Evolutionary conservation across 2,329 filamentous ascomycete species (phyloP), one percentile per base, ranked within the genome.

Genomic region (Pseudogymnoascus sp.): DNA sequence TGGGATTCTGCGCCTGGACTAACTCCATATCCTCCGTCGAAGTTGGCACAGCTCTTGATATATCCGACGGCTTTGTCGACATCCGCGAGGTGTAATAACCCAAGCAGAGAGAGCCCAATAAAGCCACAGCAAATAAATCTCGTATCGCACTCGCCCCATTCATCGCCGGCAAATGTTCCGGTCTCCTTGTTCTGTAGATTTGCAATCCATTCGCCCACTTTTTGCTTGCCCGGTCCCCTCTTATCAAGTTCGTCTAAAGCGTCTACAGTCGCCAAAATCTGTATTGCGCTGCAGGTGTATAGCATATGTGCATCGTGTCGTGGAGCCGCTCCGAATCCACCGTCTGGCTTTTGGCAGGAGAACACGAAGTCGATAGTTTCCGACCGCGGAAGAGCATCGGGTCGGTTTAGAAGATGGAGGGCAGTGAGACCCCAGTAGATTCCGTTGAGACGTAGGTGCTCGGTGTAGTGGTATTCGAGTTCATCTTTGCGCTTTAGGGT

Each of bases 101-200:
- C 84, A 15, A 99, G 81, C 8, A 99, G 83, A 0, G 93, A 97
- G 13, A 99, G 80, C 0, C 91, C 91, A 73, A 95, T 96, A 62
- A 99, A 80, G 6, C 91, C 92, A 36, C 89, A 89, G 72, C 96
- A 97, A 9, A 99, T 81, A 72, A 99, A 99, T 25, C 94, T 86
- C 0, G 94, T 97, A 75, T 99, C 94, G 66, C 89, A 88, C 75
- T 99, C 94, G 33, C 94, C 94, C 92, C 92, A 99, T 74, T 96
- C 88, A 71, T 99, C 94, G 59, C 94, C 94, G 61, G 88, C 85
- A 74, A 99, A 97, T 0, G 90, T 94, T 63, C 94, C 94, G 3
- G 88, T 91, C 62, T 88, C 80, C 17, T 78, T 80, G 72, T 96
- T 88, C 72, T 99, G 94, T 60, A 97, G 82, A 65, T 79, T 79